Conservation (phyloP, 2,329 filamentous ascomycete genomes). For the Aspergillus ochraceus region DNA sequence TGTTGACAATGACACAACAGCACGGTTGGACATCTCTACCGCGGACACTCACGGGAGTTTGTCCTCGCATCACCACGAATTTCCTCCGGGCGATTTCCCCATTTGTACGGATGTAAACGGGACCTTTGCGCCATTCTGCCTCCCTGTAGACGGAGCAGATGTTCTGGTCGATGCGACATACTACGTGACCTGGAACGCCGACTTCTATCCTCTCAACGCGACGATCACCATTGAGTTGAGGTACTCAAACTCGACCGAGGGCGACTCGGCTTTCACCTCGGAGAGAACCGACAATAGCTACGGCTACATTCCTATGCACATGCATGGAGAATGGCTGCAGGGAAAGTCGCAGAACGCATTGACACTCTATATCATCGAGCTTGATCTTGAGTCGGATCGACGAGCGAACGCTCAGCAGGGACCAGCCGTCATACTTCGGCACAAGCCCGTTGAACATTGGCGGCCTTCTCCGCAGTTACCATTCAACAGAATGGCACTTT, state of each 20-base stretch:
- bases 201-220: slow-evolving; percentile 31
- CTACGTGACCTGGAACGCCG: slow-evolving; percentile 41
- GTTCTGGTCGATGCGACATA: slow-evolving; percentile 41
- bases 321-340: slow-evolving; percentile 43
- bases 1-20: background rate
- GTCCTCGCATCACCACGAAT: slow-evolving; percentile 1
- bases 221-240: slow-evolving; percentile 33
- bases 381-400: slow-evolving; percentile 26
- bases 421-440: slow-evolving; percentile 36
- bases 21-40: slow-evolving; percentile 2
- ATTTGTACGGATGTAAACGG: slow-evolving; percentile 28
- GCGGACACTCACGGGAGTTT: slow-evolving; percentile 4
- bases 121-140: slow-evolving; percentile 33
- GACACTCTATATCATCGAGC: slow-evolving; percentile 37
- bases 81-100: slow-evolving; percentile 28
- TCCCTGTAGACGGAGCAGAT: slow-evolving; percentile 33
- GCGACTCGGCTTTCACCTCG: slow-evolving; percentile 40
- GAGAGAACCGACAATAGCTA: slow-evolving; percentile 35
- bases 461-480: slow-evolving; percentile 30
- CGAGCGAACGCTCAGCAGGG: slow-evolving; percentile 32
- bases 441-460: slow-evolving; percentile 36
- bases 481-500: slow-evolving; percentile 36
- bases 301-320: slow-evolving; percentile 40
- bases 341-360: slow-evolving; percentile 37
- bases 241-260: slow-evolving; percentile 34